Base-by-base conservation (phyloP, 352 stramenopile species). In the Phytophthora fragariaefolia region DNA sequence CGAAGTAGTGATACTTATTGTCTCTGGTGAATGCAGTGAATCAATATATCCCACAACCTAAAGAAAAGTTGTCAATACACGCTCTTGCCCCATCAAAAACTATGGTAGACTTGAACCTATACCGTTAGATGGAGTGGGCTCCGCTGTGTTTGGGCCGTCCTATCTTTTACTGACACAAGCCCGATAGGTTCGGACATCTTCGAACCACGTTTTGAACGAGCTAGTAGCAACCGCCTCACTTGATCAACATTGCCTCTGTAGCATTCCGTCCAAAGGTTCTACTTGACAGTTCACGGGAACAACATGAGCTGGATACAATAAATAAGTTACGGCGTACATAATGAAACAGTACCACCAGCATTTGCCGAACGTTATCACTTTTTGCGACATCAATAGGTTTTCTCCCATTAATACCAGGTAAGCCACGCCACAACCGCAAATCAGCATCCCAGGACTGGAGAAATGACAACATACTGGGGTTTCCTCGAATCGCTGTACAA, bases 91-190 rank as follows among this genome's bases (percentile, higher is more conserved):
- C 7, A 2, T 48, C 15, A 24, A 26, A 28, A 38, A 30, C 0
- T 54, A 38, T 17, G 5, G 6, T 15, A 6, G 20, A 13, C 40
- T 36, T 32, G 2, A 28, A 4, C 6, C 46, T 68, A 6, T 79
- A 91, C 83, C 42, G 58, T 58, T 6, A 92, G 13, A 55, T 90
- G 83, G 13, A 92, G 70, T 20, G 72, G 72, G 0, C 76, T 90
- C 22, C 82, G 69, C 12, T 67, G 22, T 12, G 69, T 63, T 50
- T 73, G 48, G 8, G 43, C 18, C 6, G 80, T 89, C 66, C 30
- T 75, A 26, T 79, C 74, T 3, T 32, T 64, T 6, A 76, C 58
- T 4, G 69, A 66, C 18, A 69, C 23, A 15, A 17, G 24, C 28
- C 3, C 15, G 32, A 27, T 26, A 28, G 48, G 47, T 2, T 40